Evolutionary conservation across 2,329 filamentous ascomycete species (phyloP), one percentile per base, ranked within the genome.

Genomic region (Clonostachys chloroleuca): DNA sequence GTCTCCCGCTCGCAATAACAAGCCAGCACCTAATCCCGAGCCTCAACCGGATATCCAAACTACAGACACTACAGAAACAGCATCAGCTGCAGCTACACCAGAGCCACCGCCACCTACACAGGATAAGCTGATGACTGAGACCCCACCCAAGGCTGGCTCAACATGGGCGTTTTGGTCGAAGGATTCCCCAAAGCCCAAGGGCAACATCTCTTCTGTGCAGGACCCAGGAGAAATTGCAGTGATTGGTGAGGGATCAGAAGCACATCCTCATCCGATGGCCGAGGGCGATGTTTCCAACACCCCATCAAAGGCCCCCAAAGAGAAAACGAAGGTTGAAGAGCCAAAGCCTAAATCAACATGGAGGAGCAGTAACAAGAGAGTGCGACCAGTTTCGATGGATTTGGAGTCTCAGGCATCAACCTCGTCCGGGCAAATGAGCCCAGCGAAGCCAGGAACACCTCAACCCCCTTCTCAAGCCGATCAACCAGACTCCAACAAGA

Each of bases 111-210:
- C 24, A 30, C 24, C 24, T 6, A 30, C 24, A 30, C 24, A 30
- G 9, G 9, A 30, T 10, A 2, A 30, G 9, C 24, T 9, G 9
- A 30, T 39, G 17, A n/a, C 36, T 18, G 14, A n/a, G 12, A 12
- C 36, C 3, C 36, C 65, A n/a, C 74, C 74, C 6, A 69, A 75
- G 14, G 70, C 73, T 16, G 80, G 79, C 12, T 86, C 87, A 1
- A 87, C 84, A 0, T 92, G 88, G 88, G 87, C 85, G 0, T 92
- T 92, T 54, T 92, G 87, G 87, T 89, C 84, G 13, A 80, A 76
- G 42, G 82, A 85, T 53, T 64, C 72, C 2, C 61, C 68, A 8
- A 69, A 65, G 39, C 54, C 63, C 10, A 56, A 48, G 33, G 43
- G 43, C 14, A n/a, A 12, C 12, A 10, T 24, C 10, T 30, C 24